phyloP scores from a whole-genome alignment of 768 basidiomycete genomes.

The Phanerochaete carnosa region DNA sequence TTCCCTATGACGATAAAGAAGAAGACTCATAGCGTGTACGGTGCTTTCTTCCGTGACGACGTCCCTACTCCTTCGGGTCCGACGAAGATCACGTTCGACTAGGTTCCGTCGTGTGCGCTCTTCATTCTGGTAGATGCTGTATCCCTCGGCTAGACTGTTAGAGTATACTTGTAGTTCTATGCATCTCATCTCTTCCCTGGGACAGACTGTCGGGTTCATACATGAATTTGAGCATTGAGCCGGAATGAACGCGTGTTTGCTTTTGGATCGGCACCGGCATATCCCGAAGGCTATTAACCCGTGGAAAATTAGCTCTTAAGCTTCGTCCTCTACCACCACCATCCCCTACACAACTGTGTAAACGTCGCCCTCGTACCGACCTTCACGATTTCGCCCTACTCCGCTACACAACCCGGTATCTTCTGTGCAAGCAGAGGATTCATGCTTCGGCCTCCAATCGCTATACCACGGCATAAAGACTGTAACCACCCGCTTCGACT shows the following conservation, averaged over 20 bases:
- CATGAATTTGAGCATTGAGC: not conserved
- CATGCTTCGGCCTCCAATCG: slow-evolving; percentile 90
- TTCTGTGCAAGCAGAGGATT: slow-evolving; percentile 80
- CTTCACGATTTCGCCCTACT: slow-evolving; percentile 65
- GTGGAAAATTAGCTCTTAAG: slow-evolving; percentile 3
- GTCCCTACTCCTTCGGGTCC: slow-evolving; percentile 56
- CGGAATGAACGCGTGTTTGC: not conserved
- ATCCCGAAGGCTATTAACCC: slow-evolving; percentile 1
- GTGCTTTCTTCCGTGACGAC: slow-evolving; percentile 78
- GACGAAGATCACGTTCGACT: slow-evolving; percentile 74
- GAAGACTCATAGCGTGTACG: slow-evolving; percentile 87
- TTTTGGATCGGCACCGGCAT: slow-evolving; percentile 7
- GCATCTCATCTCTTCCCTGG: not conserved
- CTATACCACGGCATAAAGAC: slow-evolving; percentile 65
- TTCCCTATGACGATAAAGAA: slow-evolving; percentile 99
- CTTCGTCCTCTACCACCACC: slow-evolving; percentile 21
- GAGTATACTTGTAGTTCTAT: not conserved
- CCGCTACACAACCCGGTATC: slow-evolving; percentile 38
- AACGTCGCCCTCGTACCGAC: slow-evolving; percentile 19
- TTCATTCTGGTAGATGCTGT: not conserved
- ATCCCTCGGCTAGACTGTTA: not conserved
- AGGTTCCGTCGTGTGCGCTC: not conserved
- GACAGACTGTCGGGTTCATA: not conserved
- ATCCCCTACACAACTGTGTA: slow-evolving; percentile 14
- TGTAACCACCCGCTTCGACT: slow-evolving; percentile 30